Conservation (phyloP, 2,329 filamentous ascomycete species). For the Cercospora nicotianae region DNA sequence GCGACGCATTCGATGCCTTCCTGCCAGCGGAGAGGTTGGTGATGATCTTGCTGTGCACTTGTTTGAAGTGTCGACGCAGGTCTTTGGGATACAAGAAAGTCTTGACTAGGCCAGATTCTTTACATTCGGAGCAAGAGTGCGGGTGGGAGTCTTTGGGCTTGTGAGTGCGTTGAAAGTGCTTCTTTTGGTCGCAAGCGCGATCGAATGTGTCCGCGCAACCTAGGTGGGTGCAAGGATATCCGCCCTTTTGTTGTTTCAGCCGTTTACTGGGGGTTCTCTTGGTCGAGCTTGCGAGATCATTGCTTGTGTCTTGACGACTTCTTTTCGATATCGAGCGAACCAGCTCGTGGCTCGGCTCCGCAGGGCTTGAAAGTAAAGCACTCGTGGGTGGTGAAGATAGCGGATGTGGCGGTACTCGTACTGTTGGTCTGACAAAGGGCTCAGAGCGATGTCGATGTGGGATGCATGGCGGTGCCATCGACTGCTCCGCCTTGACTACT, state of each 20-base stretch:
- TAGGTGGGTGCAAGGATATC: slow-evolving; percentile 13
- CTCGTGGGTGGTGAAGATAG: not conserved
- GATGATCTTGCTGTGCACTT: slow-evolving; percentile 11
- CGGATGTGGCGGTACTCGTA: not conserved
- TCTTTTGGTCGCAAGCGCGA: slow-evolving; percentile 19
- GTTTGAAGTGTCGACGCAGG: slow-evolving; percentile 16
- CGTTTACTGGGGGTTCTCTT: not conserved
- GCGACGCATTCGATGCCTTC: not conserved
- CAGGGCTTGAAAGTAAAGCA: not conserved
- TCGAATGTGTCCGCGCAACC: slow-evolving; percentile 5
- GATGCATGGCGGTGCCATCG: no score
- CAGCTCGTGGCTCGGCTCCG: not conserved
- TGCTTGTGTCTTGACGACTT: slow-evolving; percentile 8
- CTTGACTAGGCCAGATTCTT: not conserved
- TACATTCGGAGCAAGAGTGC: slow-evolving; percentile 13
- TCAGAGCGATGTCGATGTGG: no score
- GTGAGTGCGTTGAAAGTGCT: slow-evolving; percentile 18
- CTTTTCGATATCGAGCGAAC: not conserved
- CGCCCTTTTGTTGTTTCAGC: slow-evolving; percentile 4
- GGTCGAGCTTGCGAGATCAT: not conserved
- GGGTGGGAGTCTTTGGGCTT: not conserved
- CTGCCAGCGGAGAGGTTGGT: not conserved
- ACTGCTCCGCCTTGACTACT: no score
- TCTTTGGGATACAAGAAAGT: slow-evolving; percentile 21
- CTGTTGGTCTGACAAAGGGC: no score